Base-by-base conservation (phyloP, 345 rosid genomes). In the Atalantia buxifolia region DNA sequence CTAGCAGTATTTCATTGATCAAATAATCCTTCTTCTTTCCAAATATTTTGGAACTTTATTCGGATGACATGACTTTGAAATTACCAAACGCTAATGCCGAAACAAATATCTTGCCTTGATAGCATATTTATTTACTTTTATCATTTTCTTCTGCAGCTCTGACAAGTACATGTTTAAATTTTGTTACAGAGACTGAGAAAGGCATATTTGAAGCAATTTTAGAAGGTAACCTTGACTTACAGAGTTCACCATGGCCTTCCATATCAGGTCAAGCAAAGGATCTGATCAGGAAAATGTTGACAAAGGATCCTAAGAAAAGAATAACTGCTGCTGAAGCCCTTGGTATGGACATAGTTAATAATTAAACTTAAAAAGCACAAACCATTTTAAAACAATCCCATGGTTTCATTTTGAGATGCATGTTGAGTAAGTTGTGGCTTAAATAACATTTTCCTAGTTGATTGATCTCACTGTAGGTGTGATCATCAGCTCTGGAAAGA, bases 181-280 rank as follows among this genome's bases (percentile, higher is more conserved):
- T 55, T 71, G 36, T 79, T 83, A 76, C 82, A 96, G 99, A 96
- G 73, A 88, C 84, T 0, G 99, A 96, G 80, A 84, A 84, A 31
- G 93, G 83, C 59, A 91, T 94, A 83, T 85, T 94, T 75, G 77
- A 79, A 76, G 88, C 89, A 16, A 68, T 96, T 70, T 74, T 65
- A 50, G 77, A 76, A 75, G 93, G 92, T 38, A 80, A 87, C 1
- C 89, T 96, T 10, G 97, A 96, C 76, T 85, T 96, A 68, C 83
- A 87, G 71, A 84, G 87, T 75, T 18, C 75, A 6, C 99, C 97
- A 5, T 96, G 99, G 99, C 93, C 91, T 48, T 53, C 87, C 21
- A 90, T 94, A 88, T 91, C 98, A 1, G 67, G 80, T 61, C 79
- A 85, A n/a, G 98, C 97, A 0, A 94, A 96, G 81, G 98, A 95